Conservation (phyloP, 768 basidiomycete species). For the Mycena floridula region DNA sequence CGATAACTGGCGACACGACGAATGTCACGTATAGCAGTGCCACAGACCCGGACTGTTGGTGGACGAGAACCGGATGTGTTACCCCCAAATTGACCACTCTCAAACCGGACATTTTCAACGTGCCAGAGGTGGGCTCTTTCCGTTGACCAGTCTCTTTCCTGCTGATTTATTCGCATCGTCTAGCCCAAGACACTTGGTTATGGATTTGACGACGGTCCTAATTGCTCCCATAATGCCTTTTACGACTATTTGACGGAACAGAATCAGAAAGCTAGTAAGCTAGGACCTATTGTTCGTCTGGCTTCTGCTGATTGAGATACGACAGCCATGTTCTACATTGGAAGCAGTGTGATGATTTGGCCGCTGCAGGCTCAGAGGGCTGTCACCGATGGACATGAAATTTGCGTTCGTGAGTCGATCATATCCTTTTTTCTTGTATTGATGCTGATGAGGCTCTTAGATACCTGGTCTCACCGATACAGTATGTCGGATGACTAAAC, state of each 20-base stretch:
- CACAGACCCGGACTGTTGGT: conserved; percentile 46
- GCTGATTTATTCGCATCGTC: not conserved
- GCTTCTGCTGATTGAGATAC: not conserved
- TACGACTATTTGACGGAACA: conserved; percentile 46
- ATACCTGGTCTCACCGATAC: conserved; percentile 51
- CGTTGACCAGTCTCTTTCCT: not conserved
- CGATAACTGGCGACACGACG: conserved; percentile 16
- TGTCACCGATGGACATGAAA: conserved; percentile 50
- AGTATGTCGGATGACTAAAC: conserved; percentile 27
- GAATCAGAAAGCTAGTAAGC: conserved; percentile 57
- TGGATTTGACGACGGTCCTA: conserved; percentile 61
- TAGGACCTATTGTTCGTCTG: not conserved
- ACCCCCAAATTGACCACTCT: conserved; percentile 41
- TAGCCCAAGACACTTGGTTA: conserved; percentile 53
- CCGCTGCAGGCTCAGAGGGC: conserved; percentile 51
- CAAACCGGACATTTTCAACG: conserved; percentile 33
- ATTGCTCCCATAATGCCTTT: conserved; percentile 58
- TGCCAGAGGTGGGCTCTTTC: conserved; percentile 37
- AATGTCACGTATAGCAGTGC: conserved; percentile 26
- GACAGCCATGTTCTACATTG: conserved; percentile 57
- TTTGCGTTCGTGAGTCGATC: conserved; percentile 45
- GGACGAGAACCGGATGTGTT: conserved; percentile 31
- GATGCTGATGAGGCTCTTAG: conserved; percentile 17
- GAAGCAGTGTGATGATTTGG: conserved; percentile 51
- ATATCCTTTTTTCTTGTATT: not conserved